phyloP scores from a whole-genome alignment of 2,329 filamentous ascomycete genomes.

The Fusarium chaquense region DNA sequence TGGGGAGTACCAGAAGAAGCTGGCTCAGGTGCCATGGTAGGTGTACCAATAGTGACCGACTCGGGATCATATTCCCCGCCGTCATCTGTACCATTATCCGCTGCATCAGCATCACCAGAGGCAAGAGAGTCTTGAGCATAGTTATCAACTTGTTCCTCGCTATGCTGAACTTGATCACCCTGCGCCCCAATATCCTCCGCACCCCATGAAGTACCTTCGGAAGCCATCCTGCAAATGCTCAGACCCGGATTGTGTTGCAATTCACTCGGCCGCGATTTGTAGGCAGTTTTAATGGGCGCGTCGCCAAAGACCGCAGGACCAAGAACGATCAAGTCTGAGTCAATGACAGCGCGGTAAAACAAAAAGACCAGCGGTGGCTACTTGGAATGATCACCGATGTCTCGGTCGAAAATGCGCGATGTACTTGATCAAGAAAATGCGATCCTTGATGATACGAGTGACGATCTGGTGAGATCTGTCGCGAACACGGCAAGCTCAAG shows the following conservation, averaged over 20 bases:
- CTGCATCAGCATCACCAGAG: constrained; percentile 64
- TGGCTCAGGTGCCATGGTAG: constrained; percentile 54
- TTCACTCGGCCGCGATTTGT: constrained; percentile 21
- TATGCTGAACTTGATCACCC: constrained; percentile 68
- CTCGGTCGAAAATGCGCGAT: constrained; percentile 17
- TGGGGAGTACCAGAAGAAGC: constrained; percentile 47
- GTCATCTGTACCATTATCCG: constrained; percentile 63
- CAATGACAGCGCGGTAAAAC: constrained; percentile 1
- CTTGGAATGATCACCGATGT: not conserved
- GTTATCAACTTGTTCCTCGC: constrained; percentile 66
- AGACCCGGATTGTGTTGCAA: constrained; percentile 6
- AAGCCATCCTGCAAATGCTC: constrained; percentile 51
- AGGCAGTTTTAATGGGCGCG: constrained; percentile 23
- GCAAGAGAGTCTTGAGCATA: constrained; percentile 60
- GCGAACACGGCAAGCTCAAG: constrained; percentile 35
- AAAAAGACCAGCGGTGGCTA: not conserved
- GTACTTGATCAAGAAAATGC: constrained; percentile 1
- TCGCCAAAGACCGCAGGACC: constrained; percentile 20
- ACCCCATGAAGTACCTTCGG: constrained; percentile 62
- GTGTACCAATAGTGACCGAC: constrained; percentile 61
- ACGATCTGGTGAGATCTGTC: constrained; percentile 30
- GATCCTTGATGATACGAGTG: constrained; percentile 24
- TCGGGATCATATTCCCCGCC: constrained; percentile 70
- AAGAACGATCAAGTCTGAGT: constrained; percentile 11
- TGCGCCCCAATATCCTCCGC: constrained; percentile 66